A percentile compares a stretch with the other conserved stretches of the same genome.
These are phyloP conservation scores for Populus hybrid DNA, from an alignment of 441 rosid species.

Conservation along the genomic window DNA sequence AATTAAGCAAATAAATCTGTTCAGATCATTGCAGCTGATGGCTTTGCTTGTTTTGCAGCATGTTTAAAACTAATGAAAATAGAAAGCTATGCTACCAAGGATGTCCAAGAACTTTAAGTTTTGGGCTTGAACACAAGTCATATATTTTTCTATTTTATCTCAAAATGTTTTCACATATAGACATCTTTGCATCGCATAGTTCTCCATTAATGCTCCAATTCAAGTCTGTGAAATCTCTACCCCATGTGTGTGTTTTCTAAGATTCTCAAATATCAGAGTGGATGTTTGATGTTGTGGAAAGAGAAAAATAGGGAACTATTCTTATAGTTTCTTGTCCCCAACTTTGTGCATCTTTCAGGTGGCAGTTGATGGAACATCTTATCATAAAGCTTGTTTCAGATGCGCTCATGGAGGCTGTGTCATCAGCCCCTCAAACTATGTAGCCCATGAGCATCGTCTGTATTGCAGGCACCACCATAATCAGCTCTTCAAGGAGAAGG, in stretches of 20 bases:
- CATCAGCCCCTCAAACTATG: constrained; percentile 62
- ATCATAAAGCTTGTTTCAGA: constrained; percentile 68
- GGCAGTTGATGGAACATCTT: constrained; percentile 63
- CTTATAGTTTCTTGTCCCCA: not conserved
- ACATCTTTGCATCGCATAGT: not conserved
- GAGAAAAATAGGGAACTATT: not conserved
- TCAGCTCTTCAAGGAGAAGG: constrained; percentile 71
- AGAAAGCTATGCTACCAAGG: not conserved
- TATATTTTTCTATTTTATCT: not conserved
- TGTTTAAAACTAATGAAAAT: not conserved
- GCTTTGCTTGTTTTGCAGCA: not conserved
- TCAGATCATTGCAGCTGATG: not conserved
- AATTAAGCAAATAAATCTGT: not conserved
- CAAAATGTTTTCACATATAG: not conserved
- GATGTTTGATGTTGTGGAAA: not conserved
- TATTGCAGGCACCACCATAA: constrained; percentile 74
- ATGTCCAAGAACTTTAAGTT: not conserved
- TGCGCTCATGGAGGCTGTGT: constrained; percentile 70
- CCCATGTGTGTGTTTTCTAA: not conserved
- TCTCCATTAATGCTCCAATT: not conserved
- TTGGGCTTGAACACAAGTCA: not conserved
- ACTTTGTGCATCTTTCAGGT: constrained; percentile 38
- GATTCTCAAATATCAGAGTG: not conserved
- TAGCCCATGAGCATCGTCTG: constrained; percentile 64
- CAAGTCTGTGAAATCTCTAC: not conserved